phyloP scores from a whole-genome alignment of 208 protist genomes.

The Herpetomonas tarakana region DNA sequence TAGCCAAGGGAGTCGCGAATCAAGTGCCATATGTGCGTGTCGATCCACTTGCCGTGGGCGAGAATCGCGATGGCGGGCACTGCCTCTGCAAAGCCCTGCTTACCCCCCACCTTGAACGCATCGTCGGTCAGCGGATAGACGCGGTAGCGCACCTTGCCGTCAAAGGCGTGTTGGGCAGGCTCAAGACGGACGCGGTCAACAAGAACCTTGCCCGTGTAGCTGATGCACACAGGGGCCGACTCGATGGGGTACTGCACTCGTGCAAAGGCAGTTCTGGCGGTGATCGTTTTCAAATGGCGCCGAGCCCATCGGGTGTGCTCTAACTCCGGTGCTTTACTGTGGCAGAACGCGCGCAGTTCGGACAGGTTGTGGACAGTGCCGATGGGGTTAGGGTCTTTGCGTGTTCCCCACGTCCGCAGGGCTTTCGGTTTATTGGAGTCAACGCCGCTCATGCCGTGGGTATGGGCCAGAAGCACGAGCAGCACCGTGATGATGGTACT shows the following conservation, averaged over 20 bases:
- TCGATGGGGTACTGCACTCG: slow-evolving; percentile 18
- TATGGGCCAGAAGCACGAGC: no score
- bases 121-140: background rate
- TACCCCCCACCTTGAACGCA: background rate
- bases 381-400: no score
- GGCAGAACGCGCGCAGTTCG: no score
- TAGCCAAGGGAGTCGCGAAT: slow-evolving; percentile 12
- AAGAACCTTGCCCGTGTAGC: slow-evolving; percentile 7
- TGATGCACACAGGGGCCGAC: slow-evolving; percentile 14
- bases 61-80: slow-evolving; percentile 21
- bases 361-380: no score
- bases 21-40: slow-evolving; percentile 18
- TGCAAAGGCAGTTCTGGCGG: no score
- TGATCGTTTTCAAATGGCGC: no score
- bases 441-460: no score
- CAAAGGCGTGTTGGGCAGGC: background rate
- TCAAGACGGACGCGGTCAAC: background rate
- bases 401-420: no score
- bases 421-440: no score
- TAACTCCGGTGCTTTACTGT: no score
- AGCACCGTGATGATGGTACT: no score
- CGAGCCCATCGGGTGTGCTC: no score
- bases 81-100: background rate
- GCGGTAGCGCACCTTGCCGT: background rate
- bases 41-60: slow-evolving; percentile 4